Conservation (phyloP, 202 grass and related monocot species). For the Alloteropsis angusta region DNA sequence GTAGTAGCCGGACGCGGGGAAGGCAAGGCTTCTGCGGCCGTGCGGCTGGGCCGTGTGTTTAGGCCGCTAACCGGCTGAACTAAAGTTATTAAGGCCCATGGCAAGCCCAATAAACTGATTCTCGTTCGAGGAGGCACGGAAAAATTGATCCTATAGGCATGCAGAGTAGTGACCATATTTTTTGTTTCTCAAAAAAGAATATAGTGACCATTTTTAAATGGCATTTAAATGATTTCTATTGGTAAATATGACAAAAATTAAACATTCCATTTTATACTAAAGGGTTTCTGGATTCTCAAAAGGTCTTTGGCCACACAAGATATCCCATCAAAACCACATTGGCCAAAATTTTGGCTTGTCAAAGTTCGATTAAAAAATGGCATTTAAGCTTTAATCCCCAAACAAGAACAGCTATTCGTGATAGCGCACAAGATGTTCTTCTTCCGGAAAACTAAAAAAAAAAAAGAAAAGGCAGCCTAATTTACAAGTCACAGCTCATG, state of each 20-base stretch:
- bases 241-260: too few species aligned
- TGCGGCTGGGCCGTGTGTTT: background rate
- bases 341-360: background rate
- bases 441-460: background rate
- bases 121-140: too few species aligned
- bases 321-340: background rate
- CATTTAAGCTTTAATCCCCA: background rate
- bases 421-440: background rate
- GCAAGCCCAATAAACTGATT: background rate
- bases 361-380: background rate
- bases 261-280: too few species aligned
- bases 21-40: background rate
- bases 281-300: too few species aligned
- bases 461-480: background rate
- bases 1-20: background rate
- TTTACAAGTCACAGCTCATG: constrained; percentile 15
- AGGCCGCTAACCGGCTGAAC: background rate
- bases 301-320: too few species aligned
- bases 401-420: background rate
- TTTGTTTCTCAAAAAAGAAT: too few species aligned
- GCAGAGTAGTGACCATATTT: too few species aligned
- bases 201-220: too few species aligned
- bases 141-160: too few species aligned
- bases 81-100: background rate
- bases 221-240: too few species aligned